Evolutionary conservation across 2,329 filamentous ascomycete species (phyloP), one percentile per base, ranked within the genome.

Genomic region (Calonectria leucothoes): DNA sequence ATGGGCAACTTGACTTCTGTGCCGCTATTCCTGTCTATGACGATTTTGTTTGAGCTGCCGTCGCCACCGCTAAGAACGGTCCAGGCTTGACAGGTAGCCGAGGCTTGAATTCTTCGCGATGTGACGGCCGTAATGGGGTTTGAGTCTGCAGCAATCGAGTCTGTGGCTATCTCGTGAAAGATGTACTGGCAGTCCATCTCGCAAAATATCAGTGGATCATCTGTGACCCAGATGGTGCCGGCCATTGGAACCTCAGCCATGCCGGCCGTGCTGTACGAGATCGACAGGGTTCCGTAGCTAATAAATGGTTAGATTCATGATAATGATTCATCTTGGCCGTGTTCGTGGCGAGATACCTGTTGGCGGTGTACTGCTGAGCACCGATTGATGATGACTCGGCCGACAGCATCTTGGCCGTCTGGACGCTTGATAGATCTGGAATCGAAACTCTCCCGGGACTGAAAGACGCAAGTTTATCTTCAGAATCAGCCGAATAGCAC

Each of bases 361-460:
- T 86, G 15, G 87, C 87, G 0, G 84, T 86, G 61, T 85, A 87
- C 61, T 86, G 80, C 27, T 86, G 79, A 33, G 85, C 84, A 25
- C 75, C 80, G 11, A 74, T 66, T 1, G 75, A 71, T 25, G 79
- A 77, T 12, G 75, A 73, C 5, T 76, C 75, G n/a, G 74, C 71
- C 2, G 73, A 70, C 20, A 84, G 49, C 15, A 84, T 78, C 57
- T 76, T 83, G 27, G 61, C 78, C 48, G 80, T 83, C 73, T 82
- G 83, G 69, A 85, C 82, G 35, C 70, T 78, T 7, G 78, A 77
- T 79, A 88, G 77, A 64, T 85, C 80, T 0, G 86, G 79, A 6
- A 87, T 78, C 0, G 82, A 79, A 1, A 87, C 82, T 12, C 79
- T 80, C 0, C 86, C 86, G 0, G 80, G 78, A 1, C 57, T 75